These are phyloP conservation scores for Drechslerella stenobrocha DNA, from an alignment of 2,329 filamentous ascomycete species.

Conservation along the genomic window DNA sequence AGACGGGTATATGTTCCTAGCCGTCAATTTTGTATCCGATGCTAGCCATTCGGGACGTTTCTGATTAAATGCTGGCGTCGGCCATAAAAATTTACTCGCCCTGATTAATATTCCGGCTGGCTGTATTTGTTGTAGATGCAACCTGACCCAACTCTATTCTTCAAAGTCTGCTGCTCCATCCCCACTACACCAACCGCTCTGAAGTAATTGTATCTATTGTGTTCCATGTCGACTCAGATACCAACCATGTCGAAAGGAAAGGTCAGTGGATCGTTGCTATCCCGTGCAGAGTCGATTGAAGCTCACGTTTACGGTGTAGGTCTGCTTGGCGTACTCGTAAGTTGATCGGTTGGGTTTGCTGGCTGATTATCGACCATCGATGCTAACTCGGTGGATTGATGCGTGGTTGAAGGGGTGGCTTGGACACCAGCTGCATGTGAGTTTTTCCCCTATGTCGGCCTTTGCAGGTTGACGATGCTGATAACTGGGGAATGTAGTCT, in stretches of 20 bases:
- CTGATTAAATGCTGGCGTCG: neutral
- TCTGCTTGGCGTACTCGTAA: conserved; percentile 57
- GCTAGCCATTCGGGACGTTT: conserved; percentile 27
- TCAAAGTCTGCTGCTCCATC: neutral
- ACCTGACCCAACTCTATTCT: neutral
- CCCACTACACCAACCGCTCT: neutral
- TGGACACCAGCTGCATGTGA: conserved; percentile 59
- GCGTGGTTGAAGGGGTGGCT: conserved; percentile 55
- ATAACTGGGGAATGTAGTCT: conserved; percentile 34
- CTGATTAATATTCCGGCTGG: no score
- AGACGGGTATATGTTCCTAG: neutral
- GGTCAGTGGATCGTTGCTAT: conserved; percentile 11
- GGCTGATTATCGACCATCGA: neutral
- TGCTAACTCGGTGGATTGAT: conserved; percentile 27
- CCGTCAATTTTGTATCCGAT: conserved; percentile 23
- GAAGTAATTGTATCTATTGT: neutral
- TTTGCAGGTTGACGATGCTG: conserved; percentile 5
- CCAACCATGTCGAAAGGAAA: conserved; percentile 47
- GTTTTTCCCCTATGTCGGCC: conserved; percentile 52
- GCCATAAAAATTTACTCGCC: conserved; percentile 2
- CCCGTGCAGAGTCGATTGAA: neutral
- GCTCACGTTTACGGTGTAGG: conserved; percentile 51
- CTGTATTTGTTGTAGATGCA: neutral
- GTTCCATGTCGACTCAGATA: conserved; percentile 27
- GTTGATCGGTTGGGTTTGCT: conserved; percentile 22